Evolutionary conservation across 768 basidiomycete species (phyloP), one percentile per base, ranked within the genome.

Genomic region (Candolleomyces efflorescens): DNA sequence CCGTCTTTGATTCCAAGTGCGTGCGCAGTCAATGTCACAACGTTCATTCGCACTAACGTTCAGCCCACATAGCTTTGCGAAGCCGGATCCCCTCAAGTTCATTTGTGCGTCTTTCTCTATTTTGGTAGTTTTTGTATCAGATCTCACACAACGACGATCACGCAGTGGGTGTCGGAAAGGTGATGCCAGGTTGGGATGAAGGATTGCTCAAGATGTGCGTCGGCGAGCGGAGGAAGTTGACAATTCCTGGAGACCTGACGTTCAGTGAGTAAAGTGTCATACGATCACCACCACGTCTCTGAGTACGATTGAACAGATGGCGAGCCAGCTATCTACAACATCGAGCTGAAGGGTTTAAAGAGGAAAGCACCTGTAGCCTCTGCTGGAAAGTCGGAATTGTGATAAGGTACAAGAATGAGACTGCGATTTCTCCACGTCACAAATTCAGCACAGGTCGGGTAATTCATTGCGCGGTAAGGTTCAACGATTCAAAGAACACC

Each of bases 1-100:
- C 80, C 58, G 88, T 94, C 68, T 97, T 97, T 64, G 94, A 97
- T 71, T 94, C 92, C 7, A 94, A 91, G 82, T 88, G 65, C 6
- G 79, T 64, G 45, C 2, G 26, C 39, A 24, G 0, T 20, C n/a
- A 22, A 26, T 20, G 13, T 20, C 18, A 53, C 3, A 5, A 17
- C n/a, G 11, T 36, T 36, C 26, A 15, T 26, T 26, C 17, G 10
- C 43, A 15, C 49, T 51, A 27, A 51, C 24, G 5, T 23, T 51
- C 27, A 1, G 20, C 18, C 5, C 36, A 39, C 23, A 20, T 38
- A 9, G 53, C 23, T 26, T 53, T 36, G 51, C 5, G 38, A 37
- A 44, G 54, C 92, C 94, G 1, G 78, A 96, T 9, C 80, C 86
- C 47, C 77, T 96, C 66, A 53, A 53, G 37, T 53, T 53, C 18